Percentiles rank a stretch among this genome's conserved stretches.
Evolutionary conservation across 2,329 filamentous ascomycete species (phyloP).

Genomic region (Xylariaceae sp.): DNA sequence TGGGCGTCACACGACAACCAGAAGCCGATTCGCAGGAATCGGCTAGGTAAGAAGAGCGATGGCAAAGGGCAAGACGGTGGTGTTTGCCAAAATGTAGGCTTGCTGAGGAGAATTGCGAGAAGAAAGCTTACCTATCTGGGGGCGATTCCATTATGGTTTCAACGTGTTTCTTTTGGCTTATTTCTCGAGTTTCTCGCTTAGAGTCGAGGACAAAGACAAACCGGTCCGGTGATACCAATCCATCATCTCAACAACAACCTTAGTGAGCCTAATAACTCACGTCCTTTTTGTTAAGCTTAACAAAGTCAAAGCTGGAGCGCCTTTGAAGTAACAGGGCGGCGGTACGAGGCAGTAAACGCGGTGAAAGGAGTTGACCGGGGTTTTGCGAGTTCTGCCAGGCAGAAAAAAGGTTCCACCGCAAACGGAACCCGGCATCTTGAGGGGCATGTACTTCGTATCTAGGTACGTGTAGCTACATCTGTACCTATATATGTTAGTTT

Average conservation of each 20-base stretch:
- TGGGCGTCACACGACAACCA: background rate
- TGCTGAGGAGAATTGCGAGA: constrained; percentile 4
- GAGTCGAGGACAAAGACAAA: constrained; percentile 32
- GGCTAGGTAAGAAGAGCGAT: background rate
- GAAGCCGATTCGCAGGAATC: background rate
- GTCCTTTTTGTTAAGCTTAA: constrained; percentile 13
- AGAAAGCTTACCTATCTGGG: constrained; percentile 35
- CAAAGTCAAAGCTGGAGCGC: constrained; percentile 23
- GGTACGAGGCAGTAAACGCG: background rate
- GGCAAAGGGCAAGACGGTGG: background rate
- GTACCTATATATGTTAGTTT: no score
- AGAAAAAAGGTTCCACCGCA: background rate
- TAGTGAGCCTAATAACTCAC: background rate
- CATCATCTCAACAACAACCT: background rate
- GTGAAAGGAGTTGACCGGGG: background rate
- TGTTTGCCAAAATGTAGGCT: constrained; percentile 6
- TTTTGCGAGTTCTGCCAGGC: background rate
- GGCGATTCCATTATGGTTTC: constrained; percentile 33
- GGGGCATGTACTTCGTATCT: no score
- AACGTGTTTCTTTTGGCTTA: constrained; percentile 10
- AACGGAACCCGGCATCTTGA: background rate
- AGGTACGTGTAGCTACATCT: no score
- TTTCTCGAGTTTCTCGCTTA: constrained; percentile 9
- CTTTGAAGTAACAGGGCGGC: background rate
- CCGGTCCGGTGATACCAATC: constrained; percentile 4